These are phyloP conservation scores for Schizochytrium sp. DNA, from an alignment of 108 stramenopile genomes.

Conservation along the genomic window DNA sequence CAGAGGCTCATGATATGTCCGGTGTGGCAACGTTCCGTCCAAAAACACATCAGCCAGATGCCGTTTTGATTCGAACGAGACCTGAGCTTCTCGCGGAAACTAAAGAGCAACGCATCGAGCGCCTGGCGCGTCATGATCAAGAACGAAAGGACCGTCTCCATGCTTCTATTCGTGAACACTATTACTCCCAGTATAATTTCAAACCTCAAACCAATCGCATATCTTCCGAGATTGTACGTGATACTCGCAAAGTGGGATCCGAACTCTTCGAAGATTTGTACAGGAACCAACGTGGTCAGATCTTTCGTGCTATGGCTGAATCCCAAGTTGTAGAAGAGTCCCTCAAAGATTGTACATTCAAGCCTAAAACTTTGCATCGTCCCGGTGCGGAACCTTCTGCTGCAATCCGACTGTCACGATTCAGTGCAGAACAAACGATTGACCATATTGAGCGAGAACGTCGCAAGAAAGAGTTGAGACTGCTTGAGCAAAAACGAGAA, in stretches of 20 bases:
- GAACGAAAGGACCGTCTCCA: background rate
- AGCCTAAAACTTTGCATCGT: constrained; percentile 25
- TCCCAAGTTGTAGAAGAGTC: constrained; percentile 35
- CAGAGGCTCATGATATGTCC: constrained; percentile 19
- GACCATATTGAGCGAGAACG: constrained; percentile 7
- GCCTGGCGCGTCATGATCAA: constrained; percentile 27
- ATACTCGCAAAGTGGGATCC: constrained; percentile 10
- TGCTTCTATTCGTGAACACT: constrained; percentile 51
- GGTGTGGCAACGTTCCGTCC: constrained; percentile 43
- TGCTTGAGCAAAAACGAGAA: constrained; percentile 35
- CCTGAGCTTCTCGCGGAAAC: constrained; percentile 52
- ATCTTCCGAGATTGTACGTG: constrained; percentile 45
- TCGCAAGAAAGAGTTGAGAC: background rate
- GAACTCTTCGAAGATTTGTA: constrained; percentile 54
- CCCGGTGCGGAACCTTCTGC: constrained; percentile 36
- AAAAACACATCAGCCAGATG: background rate
- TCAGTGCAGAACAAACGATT: constrained; percentile 28
- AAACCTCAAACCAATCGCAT: constrained; percentile 46
- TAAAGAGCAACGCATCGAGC: constrained; percentile 15
- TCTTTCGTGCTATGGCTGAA: background rate
- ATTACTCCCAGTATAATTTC: constrained; percentile 36
- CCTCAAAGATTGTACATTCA: constrained; percentile 54
- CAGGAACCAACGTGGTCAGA: background rate
- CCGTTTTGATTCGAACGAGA: background rate
- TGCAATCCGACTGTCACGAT: constrained; percentile 14